Evolutionary conservation across 1,284 basidiomycete genomes (phyloP), one percentile per base, ranked within the genome.

Genomic region (Amylostereum areolatum): DNA sequence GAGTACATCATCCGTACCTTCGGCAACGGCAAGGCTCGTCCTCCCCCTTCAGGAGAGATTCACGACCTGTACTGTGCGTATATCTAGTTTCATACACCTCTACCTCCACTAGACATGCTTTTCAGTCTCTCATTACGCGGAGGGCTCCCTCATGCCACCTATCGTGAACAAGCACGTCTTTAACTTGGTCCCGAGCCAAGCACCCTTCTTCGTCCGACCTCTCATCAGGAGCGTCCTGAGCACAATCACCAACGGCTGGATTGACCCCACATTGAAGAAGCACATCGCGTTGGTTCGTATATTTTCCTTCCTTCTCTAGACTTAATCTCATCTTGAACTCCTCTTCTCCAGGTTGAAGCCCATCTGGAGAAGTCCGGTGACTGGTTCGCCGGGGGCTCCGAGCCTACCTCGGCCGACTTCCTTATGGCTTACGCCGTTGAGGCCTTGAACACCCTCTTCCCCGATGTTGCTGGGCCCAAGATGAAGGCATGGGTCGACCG

Each of bases 71-170:
- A 66, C 48, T 67, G 68, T 65, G 31, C n/a, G 61, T 50, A 3
- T 25, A 42, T 43, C 18, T 32, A 7, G 43, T 40, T 5, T 49
- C 37, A 9, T 12, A 33, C 27, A 10, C 18, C n/a, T 25, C 25
- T 24, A 40, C 32, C 37, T 30, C 18, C 24, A 33, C 4, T 28
- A 10, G 8, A 32, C 33, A 27, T 28, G 8, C 27, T 30, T 6
- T 25, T 33, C 48, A 68, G 65, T 60, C 57, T 62, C 61, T 25
- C 70, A 72, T 54, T 71, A 68, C 50, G 54, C 65, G n/a, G 71
- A 72, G 54, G 70, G 67, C 30, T 66, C 68, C 6, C 53, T 73
- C 34, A 70, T 72, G 67, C 62, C 70, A 11, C 46, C 68, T 39
- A 46, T 71, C 34, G 61, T 67, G 32, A 63, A 62, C 56, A 60